These are phyloP conservation scores for Podospora tetraspora DNA, from an alignment of 495 filamentous ascomycete species.

Conservation along the genomic window DNA sequence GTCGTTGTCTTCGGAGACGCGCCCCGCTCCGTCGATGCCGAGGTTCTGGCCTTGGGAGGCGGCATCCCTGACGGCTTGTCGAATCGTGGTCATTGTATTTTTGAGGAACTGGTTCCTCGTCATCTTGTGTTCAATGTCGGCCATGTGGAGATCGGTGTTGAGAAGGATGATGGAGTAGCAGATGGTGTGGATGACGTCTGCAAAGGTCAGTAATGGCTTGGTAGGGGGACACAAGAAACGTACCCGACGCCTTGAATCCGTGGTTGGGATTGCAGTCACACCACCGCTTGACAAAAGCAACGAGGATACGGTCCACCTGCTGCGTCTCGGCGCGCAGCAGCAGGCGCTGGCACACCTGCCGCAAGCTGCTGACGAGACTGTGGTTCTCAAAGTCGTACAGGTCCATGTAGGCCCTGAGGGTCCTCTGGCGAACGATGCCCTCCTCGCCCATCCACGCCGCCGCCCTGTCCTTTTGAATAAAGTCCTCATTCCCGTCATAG, in stretches of 20 bases:
- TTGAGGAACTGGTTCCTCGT: constrained; percentile 88
- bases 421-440: constrained; percentile 57
- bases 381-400: constrained; percentile 79
- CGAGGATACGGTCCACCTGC: constrained; percentile 90
- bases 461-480: constrained; percentile 68
- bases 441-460: constrained; percentile 86
- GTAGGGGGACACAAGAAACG: constrained; percentile 20
- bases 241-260: constrained; percentile 86
- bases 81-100: constrained; percentile 90
- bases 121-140: constrained; percentile 95
- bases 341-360: constrained; percentile 75
- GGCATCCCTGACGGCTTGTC: constrained; percentile 65
- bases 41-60: constrained; percentile 60
- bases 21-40: constrained; percentile 22
- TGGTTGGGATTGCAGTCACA: constrained; percentile 91
- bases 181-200: constrained; percentile 95
- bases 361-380: constrained; percentile 74
- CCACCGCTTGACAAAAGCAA: constrained; percentile 83
- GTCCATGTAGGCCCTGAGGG: constrained; percentile 82
- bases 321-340: constrained; percentile 89
- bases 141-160: constrained; percentile 93
- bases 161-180: constrained; percentile 92
- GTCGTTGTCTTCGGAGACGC: constrained; percentile 41
- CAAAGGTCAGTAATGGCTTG: neutral
- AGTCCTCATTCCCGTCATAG: constrained; percentile 78